These are phyloP conservation scores for Spizellomyces punctatus DNA, from an alignment of 192 early-diverging fungal genomes.

Conservation along the genomic window DNA sequence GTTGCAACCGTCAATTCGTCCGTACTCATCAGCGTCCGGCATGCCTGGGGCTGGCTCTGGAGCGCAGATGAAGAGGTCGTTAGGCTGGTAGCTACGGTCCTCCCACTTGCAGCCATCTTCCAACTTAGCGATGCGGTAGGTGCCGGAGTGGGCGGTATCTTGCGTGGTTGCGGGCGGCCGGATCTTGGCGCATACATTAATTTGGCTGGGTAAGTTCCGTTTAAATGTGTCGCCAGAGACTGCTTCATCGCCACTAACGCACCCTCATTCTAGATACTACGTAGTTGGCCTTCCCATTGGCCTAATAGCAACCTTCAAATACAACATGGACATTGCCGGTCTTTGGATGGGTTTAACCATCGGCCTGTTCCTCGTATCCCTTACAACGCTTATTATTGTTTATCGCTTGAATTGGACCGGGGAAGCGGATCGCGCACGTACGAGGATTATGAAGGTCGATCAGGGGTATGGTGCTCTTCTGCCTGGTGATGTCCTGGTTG, in stretches of 20 bases:
- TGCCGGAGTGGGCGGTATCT: constrained; percentile 55
- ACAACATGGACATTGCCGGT: constrained; percentile 33
- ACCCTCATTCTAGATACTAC: constrained; percentile 56
- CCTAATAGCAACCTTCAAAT: constrained; percentile 41
- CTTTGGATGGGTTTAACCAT: constrained; percentile 52
- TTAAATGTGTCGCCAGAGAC: neutral
- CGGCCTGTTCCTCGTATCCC: constrained; percentile 53
- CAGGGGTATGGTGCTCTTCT: neutral
- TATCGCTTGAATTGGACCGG: constrained; percentile 37
- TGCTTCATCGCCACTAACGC: neutral
- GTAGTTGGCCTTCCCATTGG: constrained; percentile 68
- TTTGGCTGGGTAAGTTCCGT: constrained; percentile 24
- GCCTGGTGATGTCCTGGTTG: no score
- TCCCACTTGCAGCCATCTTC: constrained; percentile 75
- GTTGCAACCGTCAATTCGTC: constrained; percentile 14
- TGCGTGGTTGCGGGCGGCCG: constrained; percentile 80
- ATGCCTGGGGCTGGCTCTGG: constrained; percentile 63
- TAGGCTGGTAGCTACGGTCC: constrained; percentile 65
- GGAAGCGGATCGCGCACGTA: constrained; percentile 35
- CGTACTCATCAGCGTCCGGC: constrained; percentile 7
- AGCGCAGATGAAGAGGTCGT: constrained; percentile 72
- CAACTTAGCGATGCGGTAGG: constrained; percentile 54
- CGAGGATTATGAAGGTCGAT: constrained; percentile 7
- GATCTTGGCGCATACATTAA: constrained; percentile 59
- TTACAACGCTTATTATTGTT: constrained; percentile 39